These are phyloP conservation scores for Kluyveromyces siamensis DNA, from an alignment of 805 yeast genomes.

Conservation along the genomic window DNA sequence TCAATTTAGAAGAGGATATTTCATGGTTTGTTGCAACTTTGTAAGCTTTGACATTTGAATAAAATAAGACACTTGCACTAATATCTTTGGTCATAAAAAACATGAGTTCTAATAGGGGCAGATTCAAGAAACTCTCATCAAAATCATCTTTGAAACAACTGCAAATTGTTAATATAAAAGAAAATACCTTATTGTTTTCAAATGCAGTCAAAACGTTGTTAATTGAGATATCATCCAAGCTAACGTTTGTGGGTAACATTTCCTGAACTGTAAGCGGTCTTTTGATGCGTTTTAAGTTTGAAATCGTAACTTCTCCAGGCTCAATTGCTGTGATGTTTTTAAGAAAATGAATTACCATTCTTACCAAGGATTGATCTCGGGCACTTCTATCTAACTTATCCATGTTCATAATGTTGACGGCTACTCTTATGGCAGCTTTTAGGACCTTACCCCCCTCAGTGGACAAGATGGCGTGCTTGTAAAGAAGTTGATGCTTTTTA, in stretches of 20 bases:
- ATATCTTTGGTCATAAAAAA: slow-evolving; percentile 55
- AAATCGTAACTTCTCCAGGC: slow-evolving; percentile 49
- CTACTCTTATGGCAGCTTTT: slow-evolving; percentile 59
- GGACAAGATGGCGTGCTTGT: slow-evolving; percentile 59
- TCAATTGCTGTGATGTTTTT: slow-evolving; percentile 74
- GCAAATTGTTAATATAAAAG: slow-evolving; percentile 60
- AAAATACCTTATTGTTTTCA: slow-evolving; percentile 62
- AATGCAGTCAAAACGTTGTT: slow-evolving; percentile 50
- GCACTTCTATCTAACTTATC: slow-evolving; percentile 49
- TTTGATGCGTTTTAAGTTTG: slow-evolving; percentile 31
- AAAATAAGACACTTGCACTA: slow-evolving; percentile 24
- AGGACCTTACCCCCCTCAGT: slow-evolving; percentile 54
- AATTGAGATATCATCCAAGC: slow-evolving; percentile 58
- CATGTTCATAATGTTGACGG: slow-evolving; percentile 49
- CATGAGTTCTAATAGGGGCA: slow-evolving; percentile 59
- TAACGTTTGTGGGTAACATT: slow-evolving; percentile 46
- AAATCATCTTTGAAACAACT: slow-evolving; percentile 58
- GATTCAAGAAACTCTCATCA: slow-evolving; percentile 50
- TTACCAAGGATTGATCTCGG: slow-evolving; percentile 63
- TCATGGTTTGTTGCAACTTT: background rate
- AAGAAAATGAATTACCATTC: slow-evolving; percentile 62
- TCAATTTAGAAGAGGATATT: slow-evolving; percentile 1
- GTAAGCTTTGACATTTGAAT: background rate
- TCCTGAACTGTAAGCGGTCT: slow-evolving; percentile 25
- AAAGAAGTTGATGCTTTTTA: slow-evolving; percentile 55